phyloP scores from a whole-genome alignment of 345 rosid species.

The Anacardium occidentale region DNA sequence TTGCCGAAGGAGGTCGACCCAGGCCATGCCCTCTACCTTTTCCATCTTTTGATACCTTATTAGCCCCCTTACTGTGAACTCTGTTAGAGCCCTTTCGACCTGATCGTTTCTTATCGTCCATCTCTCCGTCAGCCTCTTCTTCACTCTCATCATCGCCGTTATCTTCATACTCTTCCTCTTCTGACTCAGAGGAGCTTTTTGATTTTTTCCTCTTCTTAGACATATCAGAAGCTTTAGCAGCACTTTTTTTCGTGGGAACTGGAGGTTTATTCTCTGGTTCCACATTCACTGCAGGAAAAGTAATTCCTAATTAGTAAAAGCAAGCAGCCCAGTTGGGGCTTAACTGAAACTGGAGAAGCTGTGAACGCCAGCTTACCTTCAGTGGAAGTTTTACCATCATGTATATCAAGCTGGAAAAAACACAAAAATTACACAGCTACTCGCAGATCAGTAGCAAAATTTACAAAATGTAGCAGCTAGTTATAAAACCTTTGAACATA shows the following conservation, averaged over 20 bases:
- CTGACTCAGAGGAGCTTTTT: slow-evolving; percentile 60
- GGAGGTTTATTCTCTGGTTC: slow-evolving; percentile 44
- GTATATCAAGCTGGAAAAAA: slow-evolving; percentile 65
- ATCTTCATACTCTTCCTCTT: slow-evolving; percentile 35
- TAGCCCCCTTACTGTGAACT: slow-evolving; percentile 44
- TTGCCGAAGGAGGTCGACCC: too few relatives aligned
- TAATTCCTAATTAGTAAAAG: not conserved
- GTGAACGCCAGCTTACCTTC: slow-evolving; percentile 50
- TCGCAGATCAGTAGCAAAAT: not conserved
- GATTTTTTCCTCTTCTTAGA: slow-evolving; percentile 61
- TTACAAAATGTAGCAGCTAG: not conserved
- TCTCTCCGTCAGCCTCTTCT: slow-evolving; percentile 51
- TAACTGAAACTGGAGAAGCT: not conserved
- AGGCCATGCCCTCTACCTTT: slow-evolving; percentile 20
- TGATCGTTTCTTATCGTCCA: slow-evolving; percentile 40
- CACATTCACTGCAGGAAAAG: slow-evolving; percentile 38
- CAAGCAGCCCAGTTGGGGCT: not conserved
- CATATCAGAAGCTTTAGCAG: slow-evolving; percentile 33
- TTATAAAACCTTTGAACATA: not conserved
- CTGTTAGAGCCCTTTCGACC: slow-evolving; percentile 39
- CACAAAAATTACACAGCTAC: slow-evolving; percentile 10
- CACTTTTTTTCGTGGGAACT: slow-evolving; percentile 40
- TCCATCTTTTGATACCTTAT: slow-evolving; percentile 23
- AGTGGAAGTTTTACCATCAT: slow-evolving; percentile 74
- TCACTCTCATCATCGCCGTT: slow-evolving; percentile 42